Conservation (phyloP, 2,329 filamentous ascomycete species). For the Verticillium nubilum region DNA sequence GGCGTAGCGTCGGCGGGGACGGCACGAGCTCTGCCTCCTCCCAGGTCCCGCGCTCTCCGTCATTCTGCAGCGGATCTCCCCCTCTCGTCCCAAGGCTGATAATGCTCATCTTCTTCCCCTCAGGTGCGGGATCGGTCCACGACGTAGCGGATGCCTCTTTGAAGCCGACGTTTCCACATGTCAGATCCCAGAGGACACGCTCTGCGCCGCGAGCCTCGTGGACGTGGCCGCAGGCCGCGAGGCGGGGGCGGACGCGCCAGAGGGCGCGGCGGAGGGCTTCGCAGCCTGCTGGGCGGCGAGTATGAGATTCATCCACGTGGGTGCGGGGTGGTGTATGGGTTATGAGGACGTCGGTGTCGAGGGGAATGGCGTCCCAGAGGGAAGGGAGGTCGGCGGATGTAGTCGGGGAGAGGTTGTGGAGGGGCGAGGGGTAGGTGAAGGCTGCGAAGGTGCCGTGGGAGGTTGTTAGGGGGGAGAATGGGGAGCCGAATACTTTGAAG, state of each 20-base stretch:
- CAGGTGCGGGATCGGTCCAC: conserved; percentile 56
- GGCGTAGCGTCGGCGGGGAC: background rate
- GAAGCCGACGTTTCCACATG: conserved; percentile 29
- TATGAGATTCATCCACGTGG: conserved; percentile 48
- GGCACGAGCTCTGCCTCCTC: too few species aligned
- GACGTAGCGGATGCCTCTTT: conserved; percentile 35
- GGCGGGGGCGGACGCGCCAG: conserved; percentile 54
- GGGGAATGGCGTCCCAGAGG: conserved; percentile 58
- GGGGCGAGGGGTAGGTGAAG: conserved; percentile 51
- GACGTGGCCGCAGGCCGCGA: conserved; percentile 68
- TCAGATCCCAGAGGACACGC: conserved; percentile 55
- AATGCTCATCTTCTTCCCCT: conserved; percentile 53
- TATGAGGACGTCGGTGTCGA: conserved; percentile 59
- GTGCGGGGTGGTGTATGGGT: conserved; percentile 63
- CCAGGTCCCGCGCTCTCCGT: conserved; percentile 24
- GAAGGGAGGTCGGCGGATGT: conserved; percentile 17
- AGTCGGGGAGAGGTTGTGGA: conserved; percentile 10
- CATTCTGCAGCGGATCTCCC: conserved; percentile 36
- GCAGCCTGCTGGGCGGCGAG: conserved; percentile 47
- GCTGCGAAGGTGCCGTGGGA: conserved; percentile 46
- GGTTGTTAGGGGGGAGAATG: conserved; percentile 51
- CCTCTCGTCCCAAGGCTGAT: conserved; percentile 52
- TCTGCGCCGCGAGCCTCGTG: conserved; percentile 63
- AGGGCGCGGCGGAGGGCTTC: conserved; percentile 51
- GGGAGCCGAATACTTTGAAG: conserved; percentile 68